Conservation (phyloP, 768 basidiomycete genomes). For the Leccinum subgranulosum region DNA sequence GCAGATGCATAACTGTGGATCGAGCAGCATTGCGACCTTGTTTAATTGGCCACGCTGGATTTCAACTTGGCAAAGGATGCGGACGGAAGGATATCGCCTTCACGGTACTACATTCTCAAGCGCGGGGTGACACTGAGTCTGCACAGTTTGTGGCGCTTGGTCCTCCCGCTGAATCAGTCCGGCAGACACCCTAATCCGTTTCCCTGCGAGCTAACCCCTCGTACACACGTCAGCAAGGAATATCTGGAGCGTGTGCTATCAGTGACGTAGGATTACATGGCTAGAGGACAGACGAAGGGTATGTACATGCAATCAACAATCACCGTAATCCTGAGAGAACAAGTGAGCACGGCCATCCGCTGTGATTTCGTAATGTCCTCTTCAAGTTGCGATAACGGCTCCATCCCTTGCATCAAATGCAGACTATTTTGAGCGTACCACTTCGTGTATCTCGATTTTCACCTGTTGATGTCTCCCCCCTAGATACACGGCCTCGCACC, state of each 20-base stretch:
- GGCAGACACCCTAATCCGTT: neutral
- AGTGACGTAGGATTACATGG: too few species aligned
- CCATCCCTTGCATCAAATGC: too few species aligned
- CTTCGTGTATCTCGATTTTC: too few species aligned
- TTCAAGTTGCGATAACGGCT: too few species aligned
- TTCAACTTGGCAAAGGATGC: neutral
- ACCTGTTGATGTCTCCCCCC: too few species aligned
- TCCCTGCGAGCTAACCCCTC: neutral
- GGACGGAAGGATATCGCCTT: neutral
- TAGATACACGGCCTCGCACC: too few species aligned
- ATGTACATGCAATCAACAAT: too few species aligned
- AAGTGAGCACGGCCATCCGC: too few species aligned
- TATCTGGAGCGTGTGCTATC: neutral
- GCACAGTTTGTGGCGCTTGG: neutral
- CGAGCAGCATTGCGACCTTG: neutral
- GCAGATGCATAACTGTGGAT: neutral
- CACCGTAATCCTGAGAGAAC: too few species aligned
- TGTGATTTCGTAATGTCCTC: too few species aligned
- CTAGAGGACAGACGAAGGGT: too few species aligned
- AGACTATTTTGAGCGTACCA: too few species aligned
- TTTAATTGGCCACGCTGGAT: neutral
- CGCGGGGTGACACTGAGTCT: neutral
- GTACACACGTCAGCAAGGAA: neutral
- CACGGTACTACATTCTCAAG: neutral
- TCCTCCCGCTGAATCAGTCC: neutral